phyloP scores from a whole-genome alignment of 257 asterid genomes.

The Ocimum tenuiflorum region DNA sequence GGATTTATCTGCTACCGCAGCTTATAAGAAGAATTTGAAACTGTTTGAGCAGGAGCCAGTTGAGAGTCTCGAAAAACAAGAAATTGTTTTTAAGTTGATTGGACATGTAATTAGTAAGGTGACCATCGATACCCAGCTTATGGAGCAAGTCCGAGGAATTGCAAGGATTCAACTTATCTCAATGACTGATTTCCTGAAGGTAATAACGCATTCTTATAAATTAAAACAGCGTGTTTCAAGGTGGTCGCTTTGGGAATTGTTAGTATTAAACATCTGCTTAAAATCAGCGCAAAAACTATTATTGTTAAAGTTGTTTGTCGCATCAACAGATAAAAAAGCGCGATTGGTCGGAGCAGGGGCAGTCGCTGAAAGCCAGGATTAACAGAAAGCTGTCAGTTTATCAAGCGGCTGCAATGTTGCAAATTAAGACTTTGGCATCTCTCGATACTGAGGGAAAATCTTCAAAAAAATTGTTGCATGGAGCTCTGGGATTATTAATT shows the following conservation, averaged over 20 bases:
- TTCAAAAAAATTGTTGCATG: conserved; percentile 83
- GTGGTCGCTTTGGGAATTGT: neutral
- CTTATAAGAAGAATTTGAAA: conserved; percentile 38
- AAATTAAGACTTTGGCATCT: conserved; percentile 63
- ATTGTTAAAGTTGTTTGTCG: conserved; percentile 21
- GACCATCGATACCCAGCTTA: conserved; percentile 47
- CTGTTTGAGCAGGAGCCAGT: conserved; percentile 65
- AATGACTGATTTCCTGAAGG: conserved; percentile 75
- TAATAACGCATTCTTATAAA: conserved; percentile 12
- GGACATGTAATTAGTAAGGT: conserved; percentile 56
- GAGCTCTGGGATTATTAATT: conserved; percentile 72
- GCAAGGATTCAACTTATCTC: conserved; percentile 69
- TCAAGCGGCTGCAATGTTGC: conserved; percentile 77
- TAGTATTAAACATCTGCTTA: conserved; percentile 16
- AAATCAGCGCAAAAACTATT: conserved; percentile 12
- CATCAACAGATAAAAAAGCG: conserved; percentile 72
- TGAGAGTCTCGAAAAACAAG: conserved; percentile 75
- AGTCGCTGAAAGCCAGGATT: conserved; percentile 68
- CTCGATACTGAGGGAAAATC: conserved; percentile 81
- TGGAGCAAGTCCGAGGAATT: conserved; percentile 73
- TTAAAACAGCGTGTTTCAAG: neutral
- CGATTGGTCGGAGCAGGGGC: conserved; percentile 96
- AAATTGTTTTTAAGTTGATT: conserved; percentile 59
- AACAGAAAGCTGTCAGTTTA: conserved; percentile 72
- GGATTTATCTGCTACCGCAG: conserved; percentile 42